Percentiles rank a stretch among this genome's conserved stretches.
Evolutionary conservation across 108 stramenopile genomes (phyloP).

Genomic region (Fistulifera pelliculosa): DNA sequence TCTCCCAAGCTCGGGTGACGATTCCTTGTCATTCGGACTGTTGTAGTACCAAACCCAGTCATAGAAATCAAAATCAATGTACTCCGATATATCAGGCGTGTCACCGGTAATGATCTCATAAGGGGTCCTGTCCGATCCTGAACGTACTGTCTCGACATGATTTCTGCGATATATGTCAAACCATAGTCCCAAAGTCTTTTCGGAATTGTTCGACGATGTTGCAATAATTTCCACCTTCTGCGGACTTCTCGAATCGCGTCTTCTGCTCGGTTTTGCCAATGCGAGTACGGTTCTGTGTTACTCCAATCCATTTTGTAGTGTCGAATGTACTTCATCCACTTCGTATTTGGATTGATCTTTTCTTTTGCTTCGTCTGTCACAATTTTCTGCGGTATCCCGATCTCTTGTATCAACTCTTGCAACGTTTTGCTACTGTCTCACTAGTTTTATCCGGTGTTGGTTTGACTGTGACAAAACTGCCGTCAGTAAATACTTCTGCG

Average conservation of each 20-base stretch:
- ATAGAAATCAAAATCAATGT: constrained; percentile 24
- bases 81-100: constrained; percentile 26
- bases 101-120: constrained; percentile 22
- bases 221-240: neutral
- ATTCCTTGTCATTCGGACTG: neutral
- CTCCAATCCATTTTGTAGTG: neutral
- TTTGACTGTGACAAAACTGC: neutral
- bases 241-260: neutral
- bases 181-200: constrained; percentile 28
- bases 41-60: constrained; percentile 23
- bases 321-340: neutral
- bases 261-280: neutral
- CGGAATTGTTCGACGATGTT: constrained; percentile 5
- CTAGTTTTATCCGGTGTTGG: neutral
- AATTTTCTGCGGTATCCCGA: constrained; percentile 23
- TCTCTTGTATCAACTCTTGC: constrained; percentile 7
- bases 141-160: constrained; percentile 7
- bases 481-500: constrained; percentile 1
- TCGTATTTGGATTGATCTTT: neutral
- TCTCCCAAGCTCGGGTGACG: neutral
- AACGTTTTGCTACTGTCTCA: neutral
- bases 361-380: constrained; percentile 4
- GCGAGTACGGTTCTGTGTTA: neutral
- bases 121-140: constrained; percentile 7
- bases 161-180: constrained; percentile 10